Base-by-base conservation (phyloP, 129 eudicot species). In the Kitagawia praeruptora region DNA sequence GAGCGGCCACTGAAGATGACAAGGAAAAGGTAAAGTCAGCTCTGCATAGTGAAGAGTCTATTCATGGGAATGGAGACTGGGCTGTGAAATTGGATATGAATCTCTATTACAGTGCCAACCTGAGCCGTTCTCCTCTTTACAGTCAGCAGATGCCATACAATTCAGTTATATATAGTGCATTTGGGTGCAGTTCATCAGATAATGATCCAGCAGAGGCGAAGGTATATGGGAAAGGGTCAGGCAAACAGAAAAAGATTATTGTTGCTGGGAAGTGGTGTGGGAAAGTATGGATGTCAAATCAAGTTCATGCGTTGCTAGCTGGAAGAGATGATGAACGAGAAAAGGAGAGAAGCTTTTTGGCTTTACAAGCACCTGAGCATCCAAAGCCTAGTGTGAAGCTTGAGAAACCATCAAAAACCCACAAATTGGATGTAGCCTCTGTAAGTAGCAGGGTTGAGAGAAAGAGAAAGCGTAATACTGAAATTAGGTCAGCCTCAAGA, bases 221-320 rank as follows among this genome's bases (percentile, higher is more conserved):
- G 70, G 25, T 58, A 27, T 72, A 40, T 69, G 86, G 77, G 5
- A 93, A 80, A 69, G 87, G 86, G 27, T 82, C 81, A 9, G 88
- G 98, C 51, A 88, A 89, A 81, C 97, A 88, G 85, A 94, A 79
- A 82, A 94, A 88, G 78, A 83, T 87, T 15, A 41, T 88, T 63
- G 88, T 92, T 75, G 98, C 98, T 2, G 98, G 98, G 31, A 89
- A 90, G 86, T 94, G 97, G 97, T 94, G 98, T 19, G 98, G 98
- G 27, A 94, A 87, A 90, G 98, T 89, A 25, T 89, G 98, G 98
- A 94, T 90, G 97, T 88, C 98, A 16, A 91, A 82, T 82, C 98
- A 94, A 75, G 92, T 87, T 44, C 98, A 94, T 79, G 92, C 89
- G 3, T 82, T 94, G 85, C 82, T 94, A 49, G 86, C 83, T 28